Conservation (phyloP, 345 rosid species). For the Brassica juncea region DNA sequence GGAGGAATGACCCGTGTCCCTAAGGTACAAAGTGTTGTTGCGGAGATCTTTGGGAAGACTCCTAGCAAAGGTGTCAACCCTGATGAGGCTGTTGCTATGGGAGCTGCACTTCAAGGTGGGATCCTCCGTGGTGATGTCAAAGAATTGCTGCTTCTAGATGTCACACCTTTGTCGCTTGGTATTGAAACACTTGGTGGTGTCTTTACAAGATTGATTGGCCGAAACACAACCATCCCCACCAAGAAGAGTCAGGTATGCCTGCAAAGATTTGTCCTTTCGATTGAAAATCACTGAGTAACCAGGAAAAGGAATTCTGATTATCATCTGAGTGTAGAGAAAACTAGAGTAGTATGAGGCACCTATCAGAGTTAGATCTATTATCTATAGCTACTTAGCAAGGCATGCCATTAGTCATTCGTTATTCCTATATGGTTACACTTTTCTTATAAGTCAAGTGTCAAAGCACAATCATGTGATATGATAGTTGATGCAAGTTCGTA, state of each 20-base stretch:
- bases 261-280: not conserved
- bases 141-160: constrained; percentile 82
- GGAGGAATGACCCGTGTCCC: constrained; percentile 99
- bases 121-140: constrained; percentile 94
- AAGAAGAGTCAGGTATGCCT: constrained; percentile 75
- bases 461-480: not conserved
- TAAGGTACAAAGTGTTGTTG: constrained; percentile 77
- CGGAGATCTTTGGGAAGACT: constrained; percentile 76
- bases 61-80: constrained; percentile 93
- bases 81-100: constrained; percentile 88
- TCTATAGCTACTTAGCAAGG: not conserved
- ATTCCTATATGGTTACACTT: not conserved
- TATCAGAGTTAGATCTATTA: not conserved
- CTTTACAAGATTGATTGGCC: constrained; percentile 65
- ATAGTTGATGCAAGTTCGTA: not conserved
- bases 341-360: not conserved
- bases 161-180: constrained; percentile 87
- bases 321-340: not conserved
- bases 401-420: not conserved
- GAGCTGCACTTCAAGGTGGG: constrained; percentile 93
- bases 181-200: constrained; percentile 90
- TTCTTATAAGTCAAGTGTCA: not conserved
- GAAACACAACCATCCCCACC: constrained; percentile 90
- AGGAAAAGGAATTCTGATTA: not conserved
- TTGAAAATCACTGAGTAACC: not conserved